Conservation (phyloP, 1,284 basidiomycete genomes). For the Xanthoconium separans region DNA sequence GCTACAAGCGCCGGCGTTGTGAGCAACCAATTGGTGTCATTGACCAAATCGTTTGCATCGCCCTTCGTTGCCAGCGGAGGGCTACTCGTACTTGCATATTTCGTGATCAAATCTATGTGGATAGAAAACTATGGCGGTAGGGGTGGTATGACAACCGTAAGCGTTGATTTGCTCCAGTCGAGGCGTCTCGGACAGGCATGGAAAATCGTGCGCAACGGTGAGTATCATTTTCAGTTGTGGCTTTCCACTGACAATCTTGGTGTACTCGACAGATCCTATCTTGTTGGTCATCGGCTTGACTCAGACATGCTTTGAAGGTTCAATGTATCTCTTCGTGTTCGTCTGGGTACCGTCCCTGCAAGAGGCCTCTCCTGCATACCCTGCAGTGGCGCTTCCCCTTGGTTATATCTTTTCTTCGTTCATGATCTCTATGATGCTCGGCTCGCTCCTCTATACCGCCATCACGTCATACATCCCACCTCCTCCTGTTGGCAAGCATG, state of each 20-base stretch:
- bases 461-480: slow-evolving; percentile 43
- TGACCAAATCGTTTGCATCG: slow-evolving; percentile 48
- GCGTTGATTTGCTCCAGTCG: slow-evolving; percentile 48
- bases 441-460: slow-evolving; percentile 65
- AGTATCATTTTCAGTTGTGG: slow-evolving; percentile 13
- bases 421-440: slow-evolving; percentile 80
- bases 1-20: slow-evolving; percentile 64
- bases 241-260: not conserved
- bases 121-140: slow-evolving; percentile 63
- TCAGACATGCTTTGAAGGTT: slow-evolving; percentile 77
- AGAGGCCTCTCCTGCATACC: slow-evolving; percentile 44
- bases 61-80: slow-evolving; percentile 65
- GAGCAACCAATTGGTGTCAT: slow-evolving; percentile 58
- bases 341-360: slow-evolving; percentile 76
- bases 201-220: slow-evolving; percentile 56
- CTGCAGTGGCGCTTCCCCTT: slow-evolving; percentile 48
- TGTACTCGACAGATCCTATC: slow-evolving; percentile 44
- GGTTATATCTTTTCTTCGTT: slow-evolving; percentile 77
- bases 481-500: slow-evolving; percentile 21
- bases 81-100: slow-evolving; percentile 52
- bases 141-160: slow-evolving; percentile 30
- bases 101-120: slow-evolving; percentile 60
- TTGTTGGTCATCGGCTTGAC: slow-evolving; percentile 69
- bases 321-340: slow-evolving; percentile 82
- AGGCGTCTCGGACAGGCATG: slow-evolving; percentile 57